Conservation (phyloP, 1,139 yeast genomes). For the Lodderomyces oxycetoniae region DNA sequence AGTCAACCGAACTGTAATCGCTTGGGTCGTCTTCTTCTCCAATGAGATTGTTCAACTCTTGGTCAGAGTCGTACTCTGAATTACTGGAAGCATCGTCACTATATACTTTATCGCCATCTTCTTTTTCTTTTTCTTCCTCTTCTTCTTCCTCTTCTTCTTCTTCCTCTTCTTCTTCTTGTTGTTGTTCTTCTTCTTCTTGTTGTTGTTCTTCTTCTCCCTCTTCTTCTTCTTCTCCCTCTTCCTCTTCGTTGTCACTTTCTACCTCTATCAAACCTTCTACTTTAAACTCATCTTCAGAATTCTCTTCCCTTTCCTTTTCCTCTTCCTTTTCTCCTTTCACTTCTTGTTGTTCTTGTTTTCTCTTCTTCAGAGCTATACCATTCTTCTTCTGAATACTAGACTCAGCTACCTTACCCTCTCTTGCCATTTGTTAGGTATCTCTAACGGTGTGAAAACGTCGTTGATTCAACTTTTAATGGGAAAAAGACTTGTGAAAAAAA, state of each 20-base stretch:
- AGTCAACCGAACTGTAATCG: constrained; percentile 4
- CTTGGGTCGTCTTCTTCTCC: constrained; percentile 43
- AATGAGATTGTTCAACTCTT: constrained; percentile 53
- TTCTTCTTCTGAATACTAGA: constrained; percentile 10
- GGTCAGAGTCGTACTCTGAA: constrained; percentile 47
- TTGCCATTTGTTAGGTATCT: constrained; percentile 14
- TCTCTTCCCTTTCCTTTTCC: constrained; percentile 14
- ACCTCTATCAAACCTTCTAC: constrained; percentile 25
- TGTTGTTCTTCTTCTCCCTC: constrained; percentile 20
- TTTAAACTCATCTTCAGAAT: constrained; percentile 25
- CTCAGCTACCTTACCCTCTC: constrained; percentile 5
- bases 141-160: constrained; percentile 26
- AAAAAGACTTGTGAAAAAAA: constrained; percentile 4
- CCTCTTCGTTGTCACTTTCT: constrained; percentile 19
- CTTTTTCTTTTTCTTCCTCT: constrained; percentile 26
- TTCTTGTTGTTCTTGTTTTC: constrained; percentile 19
- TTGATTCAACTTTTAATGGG: not conserved
- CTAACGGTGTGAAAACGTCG: constrained; percentile 1
- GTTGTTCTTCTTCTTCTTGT: constrained; percentile 16
- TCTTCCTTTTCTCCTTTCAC: constrained; percentile 14
- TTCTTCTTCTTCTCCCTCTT: constrained; percentile 27
- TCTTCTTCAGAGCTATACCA: constrained; percentile 13
- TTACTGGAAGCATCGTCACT: constrained; percentile 2
- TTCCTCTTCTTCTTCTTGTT: constrained; percentile 27
- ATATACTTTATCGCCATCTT: constrained; percentile 5